phyloP scores from a whole-genome alignment of 306 rosid species.

The Pterocarpus santalinus region DNA sequence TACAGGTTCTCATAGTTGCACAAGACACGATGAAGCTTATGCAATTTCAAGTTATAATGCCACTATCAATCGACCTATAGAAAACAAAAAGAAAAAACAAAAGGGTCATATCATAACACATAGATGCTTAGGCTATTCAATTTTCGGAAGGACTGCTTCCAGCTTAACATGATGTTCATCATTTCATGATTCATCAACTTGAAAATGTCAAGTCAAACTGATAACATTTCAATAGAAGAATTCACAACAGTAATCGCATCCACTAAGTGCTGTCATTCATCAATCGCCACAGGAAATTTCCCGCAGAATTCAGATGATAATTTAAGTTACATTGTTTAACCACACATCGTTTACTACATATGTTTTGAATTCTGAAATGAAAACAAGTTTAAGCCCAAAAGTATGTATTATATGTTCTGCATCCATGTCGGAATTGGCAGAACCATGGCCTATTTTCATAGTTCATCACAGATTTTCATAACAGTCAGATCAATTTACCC shows the following conservation, averaged over 20 bases:
- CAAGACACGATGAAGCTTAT: neutral
- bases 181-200: neutral
- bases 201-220: neutral
- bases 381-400: conserved; percentile 13
- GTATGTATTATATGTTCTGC: conserved; percentile 12
- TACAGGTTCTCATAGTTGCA: conserved; percentile 28
- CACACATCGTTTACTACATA: neutral
- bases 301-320: conserved; percentile 10
- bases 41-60: too few relatives aligned
- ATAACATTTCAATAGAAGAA: neutral
- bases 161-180: conserved; percentile 3
- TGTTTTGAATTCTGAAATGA: conserved; percentile 21
- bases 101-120: conserved; percentile 2
- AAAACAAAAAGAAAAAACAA: conserved; percentile 12
- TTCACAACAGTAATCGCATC: conserved; percentile 13
- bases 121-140: conserved; percentile 20
- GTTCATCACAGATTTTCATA: neutral
- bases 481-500: conserved; percentile 3
- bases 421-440: neutral
- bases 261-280: neutral
- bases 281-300: neutral
- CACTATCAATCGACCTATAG: conserved; percentile 26
- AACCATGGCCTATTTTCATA: neutral
- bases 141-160: conserved; percentile 5
- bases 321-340: neutral